These are phyloP conservation scores for Usnea hakonensis DNA, from an alignment of 495 filamentous ascomycete species.

Conservation along the genomic window DNA sequence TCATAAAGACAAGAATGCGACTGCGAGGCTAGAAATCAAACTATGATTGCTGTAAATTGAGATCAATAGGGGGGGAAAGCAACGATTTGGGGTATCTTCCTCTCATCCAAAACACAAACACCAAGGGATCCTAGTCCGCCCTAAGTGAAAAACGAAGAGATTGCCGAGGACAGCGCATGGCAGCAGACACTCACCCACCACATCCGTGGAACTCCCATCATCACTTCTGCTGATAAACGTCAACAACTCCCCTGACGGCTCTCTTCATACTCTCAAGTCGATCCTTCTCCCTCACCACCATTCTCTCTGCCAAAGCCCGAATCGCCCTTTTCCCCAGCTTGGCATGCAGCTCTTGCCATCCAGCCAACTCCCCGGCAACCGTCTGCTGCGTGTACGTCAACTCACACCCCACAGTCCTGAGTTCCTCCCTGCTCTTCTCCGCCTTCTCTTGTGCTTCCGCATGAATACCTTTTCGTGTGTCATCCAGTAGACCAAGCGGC, in stretches of 20 bases:
- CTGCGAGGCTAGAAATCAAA: too few species aligned
- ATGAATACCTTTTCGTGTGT: constrained; percentile 71
- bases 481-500: constrained; percentile 79
- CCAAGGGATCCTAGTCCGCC: neutral
- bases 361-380: constrained; percentile 83
- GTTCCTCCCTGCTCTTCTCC: constrained; percentile 53
- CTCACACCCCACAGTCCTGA: constrained; percentile 62
- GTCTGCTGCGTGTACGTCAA: constrained; percentile 87
- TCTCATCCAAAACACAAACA: neutral
- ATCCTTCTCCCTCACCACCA: constrained; percentile 70
- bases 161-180: neutral
- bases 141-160: neutral
- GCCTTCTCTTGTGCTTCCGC: constrained; percentile 73
- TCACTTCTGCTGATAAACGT: neutral
- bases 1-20: too few species aligned
- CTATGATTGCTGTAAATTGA: neutral
- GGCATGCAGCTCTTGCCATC: constrained; percentile 84
- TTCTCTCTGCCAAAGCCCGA: constrained; percentile 63
- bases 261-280: constrained; percentile 74
- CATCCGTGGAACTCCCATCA: neutral
- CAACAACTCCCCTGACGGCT: constrained; percentile 48
- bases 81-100: constrained; percentile 5
- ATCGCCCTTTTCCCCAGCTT: constrained; percentile 67
- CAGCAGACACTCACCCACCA: neutral
- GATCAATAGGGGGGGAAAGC: neutral